Conservation (phyloP, 2,329 filamentous ascomycete genomes). For the Talaromyces sp. region DNA sequence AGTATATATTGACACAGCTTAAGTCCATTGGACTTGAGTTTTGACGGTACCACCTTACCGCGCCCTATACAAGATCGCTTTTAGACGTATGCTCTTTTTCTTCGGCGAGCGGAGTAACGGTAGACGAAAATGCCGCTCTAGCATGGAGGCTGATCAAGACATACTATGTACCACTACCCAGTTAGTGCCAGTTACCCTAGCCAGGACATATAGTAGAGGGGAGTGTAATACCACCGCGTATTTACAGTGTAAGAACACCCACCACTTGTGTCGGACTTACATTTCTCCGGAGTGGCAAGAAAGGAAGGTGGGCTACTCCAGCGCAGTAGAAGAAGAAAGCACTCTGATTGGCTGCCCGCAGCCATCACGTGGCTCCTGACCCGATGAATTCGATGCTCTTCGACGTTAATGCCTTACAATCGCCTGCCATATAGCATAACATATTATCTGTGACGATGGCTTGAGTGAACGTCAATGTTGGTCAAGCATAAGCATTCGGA, state of each 20-base stretch:
- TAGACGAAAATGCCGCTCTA: not conserved
- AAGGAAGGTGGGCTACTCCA: not conserved
- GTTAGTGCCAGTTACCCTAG: not conserved
- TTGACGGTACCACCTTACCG: not conserved
- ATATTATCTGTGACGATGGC: not conserved
- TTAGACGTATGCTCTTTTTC: not conserved
- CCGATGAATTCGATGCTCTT: slow-evolving; percentile 5
- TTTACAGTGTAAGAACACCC: not conserved
- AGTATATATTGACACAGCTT: not conserved
- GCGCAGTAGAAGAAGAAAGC: not conserved
- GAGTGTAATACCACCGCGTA: not conserved
- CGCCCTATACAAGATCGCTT: not conserved
- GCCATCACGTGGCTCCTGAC: slow-evolving; percentile 11
- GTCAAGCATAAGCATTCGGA: not conserved
- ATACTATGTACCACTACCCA: too few species aligned
- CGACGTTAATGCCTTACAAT: not conserved
- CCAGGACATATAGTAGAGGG: not conserved
- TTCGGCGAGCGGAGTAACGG: not conserved
- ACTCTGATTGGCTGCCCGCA: not conserved
- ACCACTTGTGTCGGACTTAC: not conserved
- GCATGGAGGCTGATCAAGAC: not conserved
- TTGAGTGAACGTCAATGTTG: not conserved
- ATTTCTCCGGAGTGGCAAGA: not conserved
- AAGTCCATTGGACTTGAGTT: not conserved
- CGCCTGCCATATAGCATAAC: not conserved